A percentile compares a stretch with the other conserved stretches of the same genome.
Evolutionary conservation across 2,329 filamentous ascomycete species (phyloP).

Genomic region (Fusarium guadeloupense): DNA sequence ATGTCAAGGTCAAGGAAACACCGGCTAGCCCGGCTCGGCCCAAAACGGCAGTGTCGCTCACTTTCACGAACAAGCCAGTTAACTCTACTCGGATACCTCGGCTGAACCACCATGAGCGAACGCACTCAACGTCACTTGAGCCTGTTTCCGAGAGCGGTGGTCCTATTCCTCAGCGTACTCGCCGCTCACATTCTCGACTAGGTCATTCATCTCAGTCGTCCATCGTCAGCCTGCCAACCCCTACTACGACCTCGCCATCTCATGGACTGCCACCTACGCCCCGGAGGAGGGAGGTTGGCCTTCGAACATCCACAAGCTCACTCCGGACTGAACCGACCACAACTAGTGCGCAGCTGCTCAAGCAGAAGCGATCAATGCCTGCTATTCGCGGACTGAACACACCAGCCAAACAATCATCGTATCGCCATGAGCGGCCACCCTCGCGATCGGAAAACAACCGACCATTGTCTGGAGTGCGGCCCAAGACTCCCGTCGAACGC

Average conservation of each 20-base stretch:
- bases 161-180: constrained; percentile 66
- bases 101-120: constrained; percentile 75
- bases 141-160: constrained; percentile 91
- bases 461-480: constrained; percentile 63
- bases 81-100: constrained; percentile 78
- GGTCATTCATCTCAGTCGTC: constrained; percentile 77
- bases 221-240: constrained; percentile 68
- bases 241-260: constrained; percentile 66
- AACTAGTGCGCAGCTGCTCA: constrained; percentile 70
- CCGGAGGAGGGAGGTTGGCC: constrained; percentile 66
- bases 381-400: constrained; percentile 64
- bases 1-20: constrained; percentile 84
- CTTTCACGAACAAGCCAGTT: constrained; percentile 83
- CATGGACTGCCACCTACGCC: constrained; percentile 67
- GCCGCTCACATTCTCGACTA: constrained; percentile 72
- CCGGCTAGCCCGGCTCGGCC: constrained; percentile 75
- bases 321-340: constrained; percentile 70
- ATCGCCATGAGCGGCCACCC: constrained; percentile 65
- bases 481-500: constrained; percentile 77
- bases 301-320: constrained; percentile 63
- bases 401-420: constrained; percentile 58
- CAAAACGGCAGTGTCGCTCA: constrained; percentile 83
- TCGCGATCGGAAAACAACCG: constrained; percentile 65
- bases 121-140: constrained; percentile 78
- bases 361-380: constrained; percentile 72